phyloP scores from a whole-genome alignment of 371 early-diverging fungal species.

The Mucor piriformis region DNA sequence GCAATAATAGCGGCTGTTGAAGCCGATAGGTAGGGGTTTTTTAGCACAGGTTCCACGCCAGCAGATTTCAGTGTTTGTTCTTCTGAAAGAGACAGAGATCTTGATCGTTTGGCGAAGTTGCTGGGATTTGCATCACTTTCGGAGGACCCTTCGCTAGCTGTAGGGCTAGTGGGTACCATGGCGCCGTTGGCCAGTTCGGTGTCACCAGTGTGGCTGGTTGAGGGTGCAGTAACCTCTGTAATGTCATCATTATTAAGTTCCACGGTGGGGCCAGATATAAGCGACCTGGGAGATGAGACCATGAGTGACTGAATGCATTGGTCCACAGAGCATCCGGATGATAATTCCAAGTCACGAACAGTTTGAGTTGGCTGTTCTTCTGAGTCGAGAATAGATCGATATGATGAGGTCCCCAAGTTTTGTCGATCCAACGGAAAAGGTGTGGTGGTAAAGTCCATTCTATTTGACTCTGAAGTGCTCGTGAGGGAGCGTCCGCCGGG shows the following conservation, averaged over 20 bases:
- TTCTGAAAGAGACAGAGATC: neutral
- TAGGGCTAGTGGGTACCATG: slow-evolving; percentile 18
- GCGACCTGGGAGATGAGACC: too few relatives aligned
- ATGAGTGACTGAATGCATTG: too few relatives aligned
- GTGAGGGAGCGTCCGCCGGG: neutral
- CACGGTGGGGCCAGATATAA: too few relatives aligned
- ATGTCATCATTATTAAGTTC: too few relatives aligned
- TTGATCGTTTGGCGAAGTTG: neutral
- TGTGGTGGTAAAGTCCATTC: neutral
- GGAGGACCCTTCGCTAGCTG: slow-evolving; percentile 10
- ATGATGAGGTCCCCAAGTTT: too few relatives aligned
- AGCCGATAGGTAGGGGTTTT: neutral
- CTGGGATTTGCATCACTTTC: too few relatives aligned
- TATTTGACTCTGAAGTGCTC: neutral
- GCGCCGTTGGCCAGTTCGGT: slow-evolving; percentile 27
- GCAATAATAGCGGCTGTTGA: too few relatives aligned
- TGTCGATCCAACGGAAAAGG: too few relatives aligned
- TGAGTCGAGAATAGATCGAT: too few relatives aligned
- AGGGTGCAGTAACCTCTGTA: neutral
- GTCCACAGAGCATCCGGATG: too few relatives aligned
- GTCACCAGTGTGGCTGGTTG: slow-evolving; percentile 20
- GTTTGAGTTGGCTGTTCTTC: too few relatives aligned
- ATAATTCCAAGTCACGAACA: too few relatives aligned
- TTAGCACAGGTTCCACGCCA: neutral
- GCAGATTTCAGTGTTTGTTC: neutral